Base-by-base conservation (phyloP, 2,329 filamentous ascomycete species). In the Parastagonospora nodorum region DNA sequence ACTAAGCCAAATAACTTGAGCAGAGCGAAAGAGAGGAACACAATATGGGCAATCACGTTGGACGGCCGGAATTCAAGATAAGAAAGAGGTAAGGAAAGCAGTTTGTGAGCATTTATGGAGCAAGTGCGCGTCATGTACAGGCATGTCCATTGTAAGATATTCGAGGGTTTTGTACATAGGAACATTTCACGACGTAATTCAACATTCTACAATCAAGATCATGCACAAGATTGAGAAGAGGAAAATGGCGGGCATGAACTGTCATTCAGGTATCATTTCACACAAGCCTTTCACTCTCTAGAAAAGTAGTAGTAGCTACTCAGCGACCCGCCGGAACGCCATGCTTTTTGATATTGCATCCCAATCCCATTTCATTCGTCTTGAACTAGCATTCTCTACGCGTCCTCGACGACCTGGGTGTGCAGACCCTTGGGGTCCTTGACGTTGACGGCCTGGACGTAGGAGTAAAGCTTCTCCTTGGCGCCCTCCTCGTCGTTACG, bases 401-500 rank as follows among this genome's bases (percentile, higher is more conserved):
- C 77, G 68, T 86, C 84, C 75, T 88, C 85, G 58, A 99, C 93
- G 73, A 96, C 84, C 72, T 89, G 86, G 69, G 94, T 99, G 77
- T 89, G 86, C 71, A 99, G 88, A 80, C 94, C 93, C 90, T 97
- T 97, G 80, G 92, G 87, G 82, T 96, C 89, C 90, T 97, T 96
- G 78, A 97, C 92, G 82, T 97, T 97, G 78, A 99, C 94, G 72
- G 94, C 94, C 88, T 99, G 93, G 71, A 99, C 94, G 83, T 96
- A 97, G 80, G 89, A 94, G 89, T 97, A 99, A 68, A 99, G 88
- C 87, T 95, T 96, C 88, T 99, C 91, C 86, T 96, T 96, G 78
- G 95, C 94, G 74, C 90, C 91, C 84, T 99, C 94, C 86, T 97
- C 94, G 80, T 99, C 94, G 84, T 99, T 99, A 87, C 94, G 91